Conservation (phyloP, 1,139 yeast genomes). For the Debaryomyces udenii region DNA sequence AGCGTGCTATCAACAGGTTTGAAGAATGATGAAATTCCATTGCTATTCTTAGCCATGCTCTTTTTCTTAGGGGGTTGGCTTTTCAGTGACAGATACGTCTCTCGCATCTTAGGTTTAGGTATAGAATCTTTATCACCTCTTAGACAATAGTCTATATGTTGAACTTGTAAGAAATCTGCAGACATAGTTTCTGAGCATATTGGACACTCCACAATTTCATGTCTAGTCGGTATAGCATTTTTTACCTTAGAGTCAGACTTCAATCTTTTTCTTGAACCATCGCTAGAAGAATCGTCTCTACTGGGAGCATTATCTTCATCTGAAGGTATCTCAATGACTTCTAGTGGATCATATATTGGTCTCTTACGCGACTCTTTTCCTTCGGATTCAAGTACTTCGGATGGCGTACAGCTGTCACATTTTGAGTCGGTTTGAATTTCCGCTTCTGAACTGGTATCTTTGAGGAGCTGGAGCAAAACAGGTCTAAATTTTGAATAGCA, state of each 20-base stretch:
- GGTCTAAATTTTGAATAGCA: slow-evolving; percentile 55
- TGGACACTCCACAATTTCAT: slow-evolving; percentile 63
- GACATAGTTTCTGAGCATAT: slow-evolving; percentile 64
- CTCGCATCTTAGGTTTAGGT: slow-evolving; percentile 9
- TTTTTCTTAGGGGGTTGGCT: slow-evolving; percentile 14
- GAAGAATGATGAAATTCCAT: slow-evolving; percentile 41
- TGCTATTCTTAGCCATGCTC: slow-evolving; percentile 9
- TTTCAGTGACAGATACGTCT: background rate
- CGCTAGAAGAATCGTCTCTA: background rate
- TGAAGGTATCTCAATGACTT: slow-evolving; percentile 25
- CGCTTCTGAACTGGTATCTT: slow-evolving; percentile 5
- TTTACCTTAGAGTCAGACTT: slow-evolving; percentile 14
- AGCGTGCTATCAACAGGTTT: slow-evolving; percentile 16
- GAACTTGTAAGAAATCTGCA: slow-evolving; percentile 57
- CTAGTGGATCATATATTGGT: slow-evolving; percentile 11
- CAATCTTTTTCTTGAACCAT: slow-evolving; percentile 11
- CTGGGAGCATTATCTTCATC: slow-evolving; percentile 13
- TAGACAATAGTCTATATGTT: slow-evolving; percentile 75
- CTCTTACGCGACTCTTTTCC: slow-evolving; percentile 6
- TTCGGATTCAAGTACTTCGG: background rate
- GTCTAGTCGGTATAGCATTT: slow-evolving; percentile 18
- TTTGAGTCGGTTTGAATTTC: background rate
- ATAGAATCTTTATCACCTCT: slow-evolving; percentile 30
- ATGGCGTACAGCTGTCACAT: background rate
- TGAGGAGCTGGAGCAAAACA: slow-evolving; percentile 30